Base-by-base conservation (phyloP, 139 green algal genomes). In the Picochlorum sp. region DNA sequence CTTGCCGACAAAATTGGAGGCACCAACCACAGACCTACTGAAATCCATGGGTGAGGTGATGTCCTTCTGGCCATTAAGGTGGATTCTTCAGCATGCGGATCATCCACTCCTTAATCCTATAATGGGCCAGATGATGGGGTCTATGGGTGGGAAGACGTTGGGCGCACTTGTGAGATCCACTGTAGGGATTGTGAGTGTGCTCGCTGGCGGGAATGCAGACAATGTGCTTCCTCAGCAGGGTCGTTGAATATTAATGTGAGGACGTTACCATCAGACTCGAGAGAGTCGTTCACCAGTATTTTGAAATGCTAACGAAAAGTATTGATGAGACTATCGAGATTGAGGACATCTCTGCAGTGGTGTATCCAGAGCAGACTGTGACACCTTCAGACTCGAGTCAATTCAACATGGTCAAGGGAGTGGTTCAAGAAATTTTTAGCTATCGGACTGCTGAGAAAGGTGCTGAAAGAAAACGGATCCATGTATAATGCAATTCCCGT, bases 141-240 rank as follows among this genome's bases (percentile, higher is more conserved):
- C 45, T 24, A 50, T 65, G 14, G 21, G 30, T 23, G 47, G 44
- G 6, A 18, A 20, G 4, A 72, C 77, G 15, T 47, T 67, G 6
- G 61, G 54, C 16, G 45, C 68, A 14, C 60, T 81, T 60, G 71
- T 81, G 26, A 70, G 79, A 45, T 83, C 71, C 28, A 88, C 80
- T 7, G 63, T 61, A 4, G 76, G 60, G 13, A 66, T 79, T 23
- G 55, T 72, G 61, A 18, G 20, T 14, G 28, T 83, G 15, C 11
- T 38, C 10, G 64, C 77, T 3, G 69, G 65, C 18, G 67, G 71
- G 54, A 41, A 74, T 8, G 82, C 79, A 11, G 71, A 83, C 45
- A 90, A 90, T 57, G 82, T 90, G 18, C 41, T 90, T 34, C 83
- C 83, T 6, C 57, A 60, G 34, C 23, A 3, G 83, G 54, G 16